Conservation (phyloP, 2,329 filamentous ascomycete species). For the Aureobasidium sp. region DNA sequence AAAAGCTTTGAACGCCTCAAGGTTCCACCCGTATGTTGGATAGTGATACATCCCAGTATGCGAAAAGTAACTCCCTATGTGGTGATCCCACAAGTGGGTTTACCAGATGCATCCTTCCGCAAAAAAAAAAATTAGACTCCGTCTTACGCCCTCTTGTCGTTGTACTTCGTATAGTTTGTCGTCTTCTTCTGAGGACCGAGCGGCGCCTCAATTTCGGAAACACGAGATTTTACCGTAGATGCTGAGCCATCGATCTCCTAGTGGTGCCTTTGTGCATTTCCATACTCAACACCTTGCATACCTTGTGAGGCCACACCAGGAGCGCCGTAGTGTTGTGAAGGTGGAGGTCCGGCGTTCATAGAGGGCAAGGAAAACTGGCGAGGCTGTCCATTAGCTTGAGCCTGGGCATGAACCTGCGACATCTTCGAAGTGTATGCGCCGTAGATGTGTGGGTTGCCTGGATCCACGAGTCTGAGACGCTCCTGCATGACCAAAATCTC, state of each 20-base stretch:
- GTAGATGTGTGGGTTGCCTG: slow-evolving; percentile 41
- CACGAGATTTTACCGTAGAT: too few relatives aligned
- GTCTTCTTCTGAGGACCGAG: background rate
- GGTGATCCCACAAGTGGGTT: background rate
- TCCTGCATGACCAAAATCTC: slow-evolving; percentile 42
- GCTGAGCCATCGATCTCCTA: background rate
- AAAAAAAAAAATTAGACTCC: slow-evolving; percentile 6
- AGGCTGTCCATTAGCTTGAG: slow-evolving; percentile 26
- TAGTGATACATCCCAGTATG: slow-evolving; percentile 12
- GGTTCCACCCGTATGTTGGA: slow-evolving; percentile 13
- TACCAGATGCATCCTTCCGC: background rate
- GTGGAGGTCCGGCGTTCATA: slow-evolving; percentile 23
- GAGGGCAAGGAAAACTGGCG: slow-evolving; percentile 31
- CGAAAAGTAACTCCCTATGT: slow-evolving; percentile 9
- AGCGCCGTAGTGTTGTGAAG: slow-evolving; percentile 25
- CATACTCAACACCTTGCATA: slow-evolving; percentile 46
- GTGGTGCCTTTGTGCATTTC: slow-evolving; percentile 13
- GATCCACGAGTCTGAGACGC: slow-evolving; percentile 40
- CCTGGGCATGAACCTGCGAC: slow-evolving; percentile 34
- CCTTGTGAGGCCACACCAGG: slow-evolving; percentile 27
- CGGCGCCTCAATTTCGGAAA: too few relatives aligned
- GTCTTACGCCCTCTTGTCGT: background rate
- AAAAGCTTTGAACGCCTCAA: background rate
- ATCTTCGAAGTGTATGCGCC: slow-evolving; percentile 40
- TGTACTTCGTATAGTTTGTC: background rate